A percentile compares a stretch with the other conserved stretches of the same genome.
Conservation (phyloP, 2,329 filamentous ascomycete genomes). For the Fusarium sp. region DNA sequence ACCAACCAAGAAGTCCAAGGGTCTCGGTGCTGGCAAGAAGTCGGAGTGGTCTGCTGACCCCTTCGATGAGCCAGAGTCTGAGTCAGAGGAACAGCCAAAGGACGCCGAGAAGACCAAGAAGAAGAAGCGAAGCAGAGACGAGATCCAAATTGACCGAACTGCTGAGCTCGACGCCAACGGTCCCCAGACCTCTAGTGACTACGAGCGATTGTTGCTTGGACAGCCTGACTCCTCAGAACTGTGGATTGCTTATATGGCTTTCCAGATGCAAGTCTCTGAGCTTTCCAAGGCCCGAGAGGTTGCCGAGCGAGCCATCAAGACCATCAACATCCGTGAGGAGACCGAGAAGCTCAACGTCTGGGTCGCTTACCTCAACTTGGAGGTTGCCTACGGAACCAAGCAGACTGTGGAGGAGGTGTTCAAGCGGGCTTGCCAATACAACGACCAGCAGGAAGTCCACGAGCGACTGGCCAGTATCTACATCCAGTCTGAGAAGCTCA, state of each 20-base stretch:
- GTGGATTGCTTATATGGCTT: constrained; percentile 99
- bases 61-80: constrained; percentile 68
- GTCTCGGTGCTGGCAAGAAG: constrained; percentile 70
- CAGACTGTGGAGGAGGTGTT: constrained; percentile 87
- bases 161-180: constrained; percentile 91
- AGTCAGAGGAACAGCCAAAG: constrained; percentile 55
- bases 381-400: constrained; percentile 88
- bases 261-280: constrained; percentile 93
- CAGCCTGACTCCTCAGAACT: constrained; percentile 93
- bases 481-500: constrained; percentile 87
- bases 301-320: constrained; percentile 88
- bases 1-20: constrained; percentile 47
- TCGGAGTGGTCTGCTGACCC: constrained; percentile 88
- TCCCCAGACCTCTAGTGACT: constrained; percentile 90
- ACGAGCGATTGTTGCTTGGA: constrained; percentile 90
- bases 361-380: constrained; percentile 93
- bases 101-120: constrained; percentile 56
- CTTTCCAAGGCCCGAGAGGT: constrained; percentile 88
- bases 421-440: constrained; percentile 92
- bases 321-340: constrained; percentile 91
- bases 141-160: constrained; percentile 87
- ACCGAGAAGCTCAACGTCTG: constrained; percentile 95
- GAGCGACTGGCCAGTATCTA: constrained; percentile 93
- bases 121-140: constrained; percentile 79
- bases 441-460: constrained; percentile 89